Percentiles rank a stretch among this genome's conserved stretches.
phyloP scores from a whole-genome alignment of 2,329 filamentous ascomycete species.

The Arachnomyces sp. region DNA sequence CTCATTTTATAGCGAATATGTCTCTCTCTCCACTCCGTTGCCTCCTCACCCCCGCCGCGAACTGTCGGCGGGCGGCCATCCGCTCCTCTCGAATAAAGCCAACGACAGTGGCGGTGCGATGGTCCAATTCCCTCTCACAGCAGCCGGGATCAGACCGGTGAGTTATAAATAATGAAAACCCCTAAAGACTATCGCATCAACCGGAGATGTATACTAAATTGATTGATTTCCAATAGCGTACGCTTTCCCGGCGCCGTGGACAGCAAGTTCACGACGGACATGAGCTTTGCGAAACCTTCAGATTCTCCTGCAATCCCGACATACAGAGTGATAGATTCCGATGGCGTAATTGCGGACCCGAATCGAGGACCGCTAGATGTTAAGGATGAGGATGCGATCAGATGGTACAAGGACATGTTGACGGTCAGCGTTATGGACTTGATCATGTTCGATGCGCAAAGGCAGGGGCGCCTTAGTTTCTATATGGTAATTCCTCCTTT shows the following conservation, averaged over 20 bases:
- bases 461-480: constrained; percentile 88
- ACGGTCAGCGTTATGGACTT: constrained; percentile 80
- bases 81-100: constrained; percentile 3
- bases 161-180: constrained; percentile 13
- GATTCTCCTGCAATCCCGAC: constrained; percentile 73
- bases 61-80: constrained; percentile 1
- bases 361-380: constrained; percentile 60
- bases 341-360: constrained; percentile 74
- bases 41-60: constrained; percentile 6
- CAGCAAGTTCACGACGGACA: constrained; percentile 76
- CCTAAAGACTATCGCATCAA: not conserved
- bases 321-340: constrained; percentile 84
- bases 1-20: constrained; percentile 9
- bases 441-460: constrained; percentile 96
- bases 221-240: constrained; percentile 36
- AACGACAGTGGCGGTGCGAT: constrained; percentile 30
- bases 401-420: constrained; percentile 59
- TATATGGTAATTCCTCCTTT: constrained; percentile 65
- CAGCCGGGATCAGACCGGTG: constrained; percentile 54
- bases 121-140: constrained; percentile 50
- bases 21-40: constrained; percentile 13
- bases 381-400: constrained; percentile 52
- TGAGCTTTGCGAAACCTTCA: constrained; percentile 69
- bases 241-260: constrained; percentile 91
- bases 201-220: constrained; percentile 1